Conservation (phyloP, 208 protist species). For the Crithidia bombi region DNA sequence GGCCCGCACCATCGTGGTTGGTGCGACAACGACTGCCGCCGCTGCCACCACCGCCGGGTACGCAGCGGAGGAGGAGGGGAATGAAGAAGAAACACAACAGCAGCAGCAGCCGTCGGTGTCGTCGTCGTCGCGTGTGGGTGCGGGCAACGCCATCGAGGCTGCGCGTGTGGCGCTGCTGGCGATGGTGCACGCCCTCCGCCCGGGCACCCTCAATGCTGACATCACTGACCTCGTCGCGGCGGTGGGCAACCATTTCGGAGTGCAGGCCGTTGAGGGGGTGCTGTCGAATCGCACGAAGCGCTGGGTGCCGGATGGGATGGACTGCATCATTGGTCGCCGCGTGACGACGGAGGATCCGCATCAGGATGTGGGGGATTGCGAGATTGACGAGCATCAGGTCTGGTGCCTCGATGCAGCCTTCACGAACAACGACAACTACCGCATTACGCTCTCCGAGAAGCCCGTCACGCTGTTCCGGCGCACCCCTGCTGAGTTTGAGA, state of each 20-base stretch:
- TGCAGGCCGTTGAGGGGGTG: conserved; percentile 96
- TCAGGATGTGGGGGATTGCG: conserved; percentile 92
- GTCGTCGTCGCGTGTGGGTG: conserved; percentile 25
- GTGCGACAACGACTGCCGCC: background rate
- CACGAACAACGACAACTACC: conserved; percentile 65
- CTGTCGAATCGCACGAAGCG: conserved; percentile 97
- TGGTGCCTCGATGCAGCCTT: conserved; percentile 92
- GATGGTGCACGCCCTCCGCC: conserved; percentile 78
- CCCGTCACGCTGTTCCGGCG: conserved; percentile 70
- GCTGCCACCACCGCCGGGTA: too few species aligned
- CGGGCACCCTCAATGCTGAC: conserved; percentile 84
- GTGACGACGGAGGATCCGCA: conserved; percentile 71
- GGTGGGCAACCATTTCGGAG: conserved; percentile 90
- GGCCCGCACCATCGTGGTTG: conserved; percentile 94
- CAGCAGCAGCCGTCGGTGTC: background rate
- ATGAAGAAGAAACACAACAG: background rate
- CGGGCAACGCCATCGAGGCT: conserved; percentile 94
- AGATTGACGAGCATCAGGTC: conserved; percentile 72
- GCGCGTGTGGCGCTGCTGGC: conserved; percentile 93
- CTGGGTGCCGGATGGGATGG: conserved; percentile 97
- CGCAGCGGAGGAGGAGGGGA: conserved; percentile 6
- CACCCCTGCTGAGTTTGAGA: conserved; percentile 60
- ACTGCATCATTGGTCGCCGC: conserved; percentile 94
- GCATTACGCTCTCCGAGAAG: conserved; percentile 47
- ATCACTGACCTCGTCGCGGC: conserved; percentile 94